Evolutionary conservation across 140 eudicot genomes (phyloP), one percentile per base, ranked within the genome.

Genomic region (Oenanthe javanica): DNA sequence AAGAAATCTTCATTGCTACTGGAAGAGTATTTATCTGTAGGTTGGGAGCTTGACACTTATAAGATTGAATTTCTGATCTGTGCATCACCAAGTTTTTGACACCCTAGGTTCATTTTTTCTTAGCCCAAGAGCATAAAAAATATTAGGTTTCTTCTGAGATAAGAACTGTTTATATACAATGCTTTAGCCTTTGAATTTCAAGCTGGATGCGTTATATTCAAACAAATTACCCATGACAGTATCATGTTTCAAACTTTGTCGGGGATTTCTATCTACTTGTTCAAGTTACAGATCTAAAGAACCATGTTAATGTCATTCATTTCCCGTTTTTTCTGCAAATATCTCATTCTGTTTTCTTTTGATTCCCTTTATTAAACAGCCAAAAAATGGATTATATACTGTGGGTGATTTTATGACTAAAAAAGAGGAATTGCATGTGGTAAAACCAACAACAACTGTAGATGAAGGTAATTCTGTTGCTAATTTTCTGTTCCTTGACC

Each of bases 381-480:
- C 89, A 61, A 91, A 82, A 85, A 86, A 87, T 72, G 98, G 97
- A 57, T 90, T 87, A 13, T 85, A 90, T 80, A 90, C 87, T 38
- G 98, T 92, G 77, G 97, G 97, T 49, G 97, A 89, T 84, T 94
- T 89, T 83, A 94, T 94, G 98, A 94, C 98, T n/a, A 83, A 36
- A 69, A 92, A 87, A 84, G 97, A 94, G 55, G 92, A 92, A 27
- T 82, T 94, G 82, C 90, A 82, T 2, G 98, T 92, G 47, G 98
- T 94, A 46, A 92, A 92, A 79, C 87, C 97, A 83, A 86, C 93
- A 81, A 94, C 98, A 49, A 89, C 96, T 3, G 96, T 94, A 45
- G 97, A 92, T 59, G 94, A 92, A 90, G 98, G 98, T 92, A 82
- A 79, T 66, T 70, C 49, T 80, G 42, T 38, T 76, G 31, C 77